A percentile compares a stretch with the other conserved stretches of the same genome.
Evolutionary conservation across 2,329 filamentous ascomycete species (phyloP).

Genomic region (Gyromitra esculenta): DNA sequence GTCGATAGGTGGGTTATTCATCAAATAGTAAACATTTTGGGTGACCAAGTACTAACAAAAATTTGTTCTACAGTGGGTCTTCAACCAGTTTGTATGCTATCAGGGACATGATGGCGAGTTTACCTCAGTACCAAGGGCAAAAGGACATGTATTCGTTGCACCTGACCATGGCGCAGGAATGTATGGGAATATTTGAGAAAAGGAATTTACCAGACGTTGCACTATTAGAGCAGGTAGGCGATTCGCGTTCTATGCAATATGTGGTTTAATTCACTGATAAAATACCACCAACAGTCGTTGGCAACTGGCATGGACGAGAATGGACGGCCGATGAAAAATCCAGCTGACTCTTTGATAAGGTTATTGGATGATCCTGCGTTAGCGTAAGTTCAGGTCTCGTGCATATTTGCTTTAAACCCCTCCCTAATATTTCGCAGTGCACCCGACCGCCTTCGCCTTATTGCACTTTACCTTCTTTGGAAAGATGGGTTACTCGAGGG

Average conservation of each 20-base stretch:
- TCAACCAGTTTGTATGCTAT: constrained; percentile 86
- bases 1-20: constrained; percentile 69
- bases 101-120: constrained; percentile 93
- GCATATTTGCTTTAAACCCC: not conserved
- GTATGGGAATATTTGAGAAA: constrained; percentile 90
- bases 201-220: constrained; percentile 88
- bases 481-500: constrained; percentile 83
- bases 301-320: constrained; percentile 94
- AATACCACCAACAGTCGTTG: constrained; percentile 67
- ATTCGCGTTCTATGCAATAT: constrained; percentile 1
- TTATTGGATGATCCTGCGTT: constrained; percentile 82
- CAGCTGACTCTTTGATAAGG: constrained; percentile 84
- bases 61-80: constrained; percentile 66
- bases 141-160: constrained; percentile 96
- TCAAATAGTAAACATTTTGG: constrained; percentile 1
- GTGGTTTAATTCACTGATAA: constrained; percentile 27
- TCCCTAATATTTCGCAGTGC: constrained; percentile 60
- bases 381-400: constrained; percentile 49
- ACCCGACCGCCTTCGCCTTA: constrained; percentile 81
- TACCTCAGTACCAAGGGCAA: constrained; percentile 94
- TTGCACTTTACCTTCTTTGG: constrained; percentile 86
- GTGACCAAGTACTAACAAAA: constrained; percentile 19
- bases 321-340: constrained; percentile 86
- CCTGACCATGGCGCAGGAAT: constrained; percentile 95
- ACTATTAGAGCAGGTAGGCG: constrained; percentile 77